Conservation (phyloP, 2,329 filamentous ascomycete species). For the Knufia petricola region DNA sequence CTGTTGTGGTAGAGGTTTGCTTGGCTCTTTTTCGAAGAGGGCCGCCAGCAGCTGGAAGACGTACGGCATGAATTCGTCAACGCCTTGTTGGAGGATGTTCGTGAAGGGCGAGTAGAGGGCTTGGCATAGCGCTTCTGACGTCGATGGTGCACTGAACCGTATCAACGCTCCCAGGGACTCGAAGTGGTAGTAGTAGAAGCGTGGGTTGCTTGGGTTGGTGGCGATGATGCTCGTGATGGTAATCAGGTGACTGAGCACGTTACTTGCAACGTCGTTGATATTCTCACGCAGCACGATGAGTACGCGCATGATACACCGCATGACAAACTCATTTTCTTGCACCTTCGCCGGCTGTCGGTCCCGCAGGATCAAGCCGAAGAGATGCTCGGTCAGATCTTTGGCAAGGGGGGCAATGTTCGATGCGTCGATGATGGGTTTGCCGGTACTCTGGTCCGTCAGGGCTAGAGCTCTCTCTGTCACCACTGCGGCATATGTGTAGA, state of each 20-base stretch:
- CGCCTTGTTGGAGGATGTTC: constrained; percentile 66
- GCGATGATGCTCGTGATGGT: constrained; percentile 87
- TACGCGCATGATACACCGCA: constrained; percentile 97
- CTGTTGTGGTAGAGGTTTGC: constrained; percentile 65
- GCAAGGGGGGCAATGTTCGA: constrained; percentile 70
- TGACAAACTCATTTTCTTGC: constrained; percentile 96
- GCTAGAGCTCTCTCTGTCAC: constrained; percentile 89
- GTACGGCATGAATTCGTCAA: constrained; percentile 92
- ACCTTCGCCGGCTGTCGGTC: constrained; percentile 80
- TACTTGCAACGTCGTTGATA: constrained; percentile 62
- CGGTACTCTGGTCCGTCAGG: constrained; percentile 60
- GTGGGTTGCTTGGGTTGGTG: constrained; percentile 89
- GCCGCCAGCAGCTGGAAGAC: constrained; percentile 92
- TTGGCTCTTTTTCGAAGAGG: constrained; percentile 75
- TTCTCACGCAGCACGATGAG: constrained; percentile 86
- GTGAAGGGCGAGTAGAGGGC: constrained; percentile 78
- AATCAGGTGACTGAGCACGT: constrained; percentile 72
- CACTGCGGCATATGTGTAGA: constrained; percentile 95
- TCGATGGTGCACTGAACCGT: constrained; percentile 57
- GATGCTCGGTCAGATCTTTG: constrained; percentile 75
- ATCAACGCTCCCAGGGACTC: constrained; percentile 88
- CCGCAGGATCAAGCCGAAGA: constrained; percentile 85
- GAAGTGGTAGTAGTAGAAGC: constrained; percentile 98
- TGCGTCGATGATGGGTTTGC: constrained; percentile 69
- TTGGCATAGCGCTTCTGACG: constrained; percentile 58